A percentile compares a stretch with the other conserved stretches of the same genome.
Conservation (phyloP, 495 filamentous ascomycete species). For the Terfezia boudieri region DNA sequence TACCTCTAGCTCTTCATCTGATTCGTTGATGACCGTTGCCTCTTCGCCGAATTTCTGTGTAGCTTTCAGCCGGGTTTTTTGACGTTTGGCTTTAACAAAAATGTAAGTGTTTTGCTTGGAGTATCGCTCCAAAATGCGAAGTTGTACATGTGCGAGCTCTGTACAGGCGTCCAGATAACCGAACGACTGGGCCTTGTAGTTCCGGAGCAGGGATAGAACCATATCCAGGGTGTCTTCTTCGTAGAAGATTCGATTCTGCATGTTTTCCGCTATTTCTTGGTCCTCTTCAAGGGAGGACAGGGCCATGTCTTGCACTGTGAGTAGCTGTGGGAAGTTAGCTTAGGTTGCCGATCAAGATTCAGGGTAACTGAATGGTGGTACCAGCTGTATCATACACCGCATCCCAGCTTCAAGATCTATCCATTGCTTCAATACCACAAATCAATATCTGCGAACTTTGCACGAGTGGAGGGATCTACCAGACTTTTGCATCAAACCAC, state of each 20-base stretch:
- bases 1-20: conserved; percentile 50
- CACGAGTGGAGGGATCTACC: conserved; percentile 24
- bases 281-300: conserved; percentile 71
- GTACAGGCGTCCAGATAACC: conserved; percentile 83
- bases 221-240: conserved; percentile 86
- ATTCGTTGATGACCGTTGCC: conserved; percentile 29
- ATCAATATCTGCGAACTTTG: background rate
- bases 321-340: conserved; percentile 21
- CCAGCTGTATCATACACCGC: conserved; percentile 65
- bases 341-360: background rate
- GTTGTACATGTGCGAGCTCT: conserved; percentile 73
- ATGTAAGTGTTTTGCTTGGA: conserved; percentile 85
- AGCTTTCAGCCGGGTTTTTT: conserved; percentile 38
- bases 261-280: conserved; percentile 95
- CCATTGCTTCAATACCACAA: background rate
- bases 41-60: conserved; percentile 17
- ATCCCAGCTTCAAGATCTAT: conserved; percentile 63
- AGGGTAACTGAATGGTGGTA: background rate
- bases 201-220: conserved; percentile 50
- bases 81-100: conserved; percentile 40
- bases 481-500: conserved; percentile 56
- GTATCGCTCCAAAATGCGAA: conserved; percentile 79
- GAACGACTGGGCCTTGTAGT: conserved; percentile 83
- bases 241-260: conserved; percentile 89
- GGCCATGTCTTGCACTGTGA: conserved; percentile 87